These are phyloP conservation scores for Jasminum sambac DNA, from an alignment of 257 asterid genomes.

Conservation along the genomic window DNA sequence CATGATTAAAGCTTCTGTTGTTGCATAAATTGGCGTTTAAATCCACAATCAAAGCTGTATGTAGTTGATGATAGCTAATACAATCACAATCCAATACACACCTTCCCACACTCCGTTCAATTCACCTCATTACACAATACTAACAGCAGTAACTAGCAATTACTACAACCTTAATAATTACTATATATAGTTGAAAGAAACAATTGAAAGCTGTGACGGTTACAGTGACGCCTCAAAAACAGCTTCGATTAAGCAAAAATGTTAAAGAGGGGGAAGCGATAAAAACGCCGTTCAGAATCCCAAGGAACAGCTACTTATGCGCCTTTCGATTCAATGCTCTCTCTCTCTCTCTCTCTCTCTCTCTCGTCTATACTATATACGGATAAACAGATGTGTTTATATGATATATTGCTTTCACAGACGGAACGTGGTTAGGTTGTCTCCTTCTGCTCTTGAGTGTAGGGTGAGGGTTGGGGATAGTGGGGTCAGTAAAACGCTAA, in stretches of 20 bases:
- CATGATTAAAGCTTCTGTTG: not conserved
- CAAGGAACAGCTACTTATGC: not conserved
- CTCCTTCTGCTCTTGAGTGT: not conserved
- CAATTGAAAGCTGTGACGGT: conserved; percentile 3
- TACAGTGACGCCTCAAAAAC: not conserved
- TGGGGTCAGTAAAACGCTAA: not conserved
- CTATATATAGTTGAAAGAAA: not conserved
- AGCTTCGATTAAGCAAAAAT: not conserved
- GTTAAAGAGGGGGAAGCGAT: not conserved
- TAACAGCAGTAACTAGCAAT: not conserved
- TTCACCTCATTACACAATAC: not conserved
- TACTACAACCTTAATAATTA: not conserved
- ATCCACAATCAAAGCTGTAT: not conserved
- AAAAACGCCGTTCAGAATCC: not conserved
- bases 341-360: conserved; percentile 3
- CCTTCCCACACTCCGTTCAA: not conserved
- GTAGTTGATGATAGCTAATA: not conserved
- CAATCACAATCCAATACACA: not conserved
- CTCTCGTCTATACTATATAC: not conserved
- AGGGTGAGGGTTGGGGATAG: not conserved
- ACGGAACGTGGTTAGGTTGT: not conserved
- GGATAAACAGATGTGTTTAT: not conserved
- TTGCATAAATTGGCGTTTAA: not conserved
- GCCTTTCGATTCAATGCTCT: not conserved
- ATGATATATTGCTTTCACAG: not conserved